Percentiles rank a stretch among this genome's conserved stretches.
phyloP scores from a whole-genome alignment of 768 basidiomycete species.

The Stropharia rugosoannulata region DNA sequence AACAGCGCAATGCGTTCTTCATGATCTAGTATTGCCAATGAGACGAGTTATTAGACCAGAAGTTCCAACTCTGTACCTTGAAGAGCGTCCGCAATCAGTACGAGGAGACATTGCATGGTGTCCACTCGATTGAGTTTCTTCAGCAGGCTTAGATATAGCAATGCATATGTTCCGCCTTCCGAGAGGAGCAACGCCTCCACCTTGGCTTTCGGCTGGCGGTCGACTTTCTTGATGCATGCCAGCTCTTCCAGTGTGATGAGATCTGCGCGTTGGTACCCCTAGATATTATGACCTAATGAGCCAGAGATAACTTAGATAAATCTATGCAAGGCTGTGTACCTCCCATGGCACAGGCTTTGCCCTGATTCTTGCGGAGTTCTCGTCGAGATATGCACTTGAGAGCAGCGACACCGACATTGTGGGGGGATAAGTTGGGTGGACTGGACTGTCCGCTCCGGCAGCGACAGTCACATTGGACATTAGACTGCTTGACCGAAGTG shows the following conservation, averaged over 20 bases:
- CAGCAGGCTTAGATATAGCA: slow-evolving; percentile 87
- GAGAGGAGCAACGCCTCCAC: slow-evolving; percentile 77
- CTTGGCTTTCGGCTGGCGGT: slow-evolving; percentile 73
- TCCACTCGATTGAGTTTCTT: slow-evolving; percentile 82
- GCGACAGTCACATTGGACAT: neutral
- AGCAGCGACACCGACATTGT: slow-evolving; percentile 76
- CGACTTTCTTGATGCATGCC: slow-evolving; percentile 84
- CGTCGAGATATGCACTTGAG: slow-evolving; percentile 83
- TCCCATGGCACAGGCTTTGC: slow-evolving; percentile 96
- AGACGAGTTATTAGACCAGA: neutral
- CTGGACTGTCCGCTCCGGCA: neutral
- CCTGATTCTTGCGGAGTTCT: slow-evolving; percentile 83
- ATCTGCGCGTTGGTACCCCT: slow-evolving; percentile 96
- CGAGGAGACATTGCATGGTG: slow-evolving; percentile 84
- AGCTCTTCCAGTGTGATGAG: slow-evolving; percentile 89
- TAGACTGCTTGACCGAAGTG: neutral
- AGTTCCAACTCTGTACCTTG: slow-evolving; percentile 47
- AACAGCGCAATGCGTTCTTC: slow-evolving; percentile 86
- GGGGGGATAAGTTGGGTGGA: slow-evolving; percentile 5
- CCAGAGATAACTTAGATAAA: neutral
- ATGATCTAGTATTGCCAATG: slow-evolving; percentile 53
- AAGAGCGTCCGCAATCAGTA: slow-evolving; percentile 87
- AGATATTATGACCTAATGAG: slow-evolving; percentile 12
- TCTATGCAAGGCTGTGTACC: slow-evolving; percentile 42
- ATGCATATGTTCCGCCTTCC: slow-evolving; percentile 80